Evolutionary conservation across 140 eudicot genomes (phyloP).

Genomic region (Senecio squalidus): DNA sequence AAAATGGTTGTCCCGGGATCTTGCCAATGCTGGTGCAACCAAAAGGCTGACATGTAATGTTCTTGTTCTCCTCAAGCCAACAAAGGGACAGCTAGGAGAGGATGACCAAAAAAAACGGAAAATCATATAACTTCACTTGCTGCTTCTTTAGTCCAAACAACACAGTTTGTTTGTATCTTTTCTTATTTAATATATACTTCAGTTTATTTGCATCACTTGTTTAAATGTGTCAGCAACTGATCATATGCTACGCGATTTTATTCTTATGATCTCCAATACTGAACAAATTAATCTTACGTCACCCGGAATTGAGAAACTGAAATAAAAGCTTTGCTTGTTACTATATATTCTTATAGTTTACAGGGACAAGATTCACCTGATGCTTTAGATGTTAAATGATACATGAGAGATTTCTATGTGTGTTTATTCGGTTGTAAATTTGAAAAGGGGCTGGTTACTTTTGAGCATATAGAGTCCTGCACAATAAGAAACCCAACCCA

Average conservation of each 20-base stretch:
- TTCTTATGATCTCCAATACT: neutral
- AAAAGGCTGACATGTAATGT: slow-evolving; percentile 97
- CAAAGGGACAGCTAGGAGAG: slow-evolving; percentile 68
- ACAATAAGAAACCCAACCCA: slow-evolving; percentile 62
- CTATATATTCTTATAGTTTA: neutral
- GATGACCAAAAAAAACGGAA: slow-evolving; percentile 73
- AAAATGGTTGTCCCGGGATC: slow-evolving; percentile 51
- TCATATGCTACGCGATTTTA: neutral
- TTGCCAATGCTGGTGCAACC: slow-evolving; percentile 93
- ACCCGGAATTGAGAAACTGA: no score
- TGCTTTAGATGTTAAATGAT: slow-evolving; percentile 17
- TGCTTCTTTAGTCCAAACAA: slow-evolving; percentile 35
- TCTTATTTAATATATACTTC: neutral
- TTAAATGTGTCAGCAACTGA: neutral
- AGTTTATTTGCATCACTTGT: neutral
- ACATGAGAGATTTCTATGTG: slow-evolving; percentile 8
- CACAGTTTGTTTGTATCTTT: neutral
- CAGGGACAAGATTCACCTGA: slow-evolving; percentile 10
- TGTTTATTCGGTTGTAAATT: slow-evolving; percentile 2
- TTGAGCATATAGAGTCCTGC: slow-evolving; percentile 39
- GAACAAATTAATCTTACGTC: neutral
- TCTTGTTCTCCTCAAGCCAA: slow-evolving; percentile 69
- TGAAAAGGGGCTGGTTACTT: slow-evolving; percentile 26
- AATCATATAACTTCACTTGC: slow-evolving; percentile 57
- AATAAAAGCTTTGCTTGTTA: neutral